phyloP scores from a whole-genome alignment of 2,329 filamentous ascomycete species.

The Nigrospora sphaerica region DNA sequence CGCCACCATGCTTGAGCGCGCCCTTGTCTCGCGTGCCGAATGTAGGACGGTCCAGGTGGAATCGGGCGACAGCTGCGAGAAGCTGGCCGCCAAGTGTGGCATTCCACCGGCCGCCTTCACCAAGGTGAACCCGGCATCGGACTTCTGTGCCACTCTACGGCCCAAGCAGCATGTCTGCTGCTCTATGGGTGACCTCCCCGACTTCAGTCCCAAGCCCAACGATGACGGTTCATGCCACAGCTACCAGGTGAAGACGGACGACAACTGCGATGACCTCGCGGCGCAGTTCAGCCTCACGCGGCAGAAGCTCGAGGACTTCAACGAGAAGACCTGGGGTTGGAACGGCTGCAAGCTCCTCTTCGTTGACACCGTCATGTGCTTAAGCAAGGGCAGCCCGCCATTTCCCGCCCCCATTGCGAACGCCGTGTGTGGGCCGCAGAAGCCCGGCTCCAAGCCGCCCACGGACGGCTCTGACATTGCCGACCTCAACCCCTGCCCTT shows the following conservation, averaged over 20 bases:
- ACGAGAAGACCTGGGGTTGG: slow-evolving; percentile 14
- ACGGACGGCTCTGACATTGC: neutral
- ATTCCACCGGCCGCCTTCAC: slow-evolving; percentile 13
- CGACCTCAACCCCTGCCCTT: slow-evolving; percentile 8
- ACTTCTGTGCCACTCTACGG: slow-evolving; percentile 24
- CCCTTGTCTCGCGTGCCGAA: neutral
- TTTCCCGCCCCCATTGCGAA: slow-evolving; percentile 8
- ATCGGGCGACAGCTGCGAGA: slow-evolving; percentile 14
- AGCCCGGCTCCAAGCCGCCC: neutral
- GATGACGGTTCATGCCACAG: slow-evolving; percentile 26
- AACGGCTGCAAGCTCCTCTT: slow-evolving; percentile 6
- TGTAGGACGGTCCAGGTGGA: neutral
- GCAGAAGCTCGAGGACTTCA: slow-evolving; percentile 8
- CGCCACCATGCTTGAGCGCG: too few species aligned
- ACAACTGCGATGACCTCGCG: slow-evolving; percentile 24
- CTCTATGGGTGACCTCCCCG: slow-evolving; percentile 23
- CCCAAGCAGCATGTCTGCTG: slow-evolving; percentile 28
- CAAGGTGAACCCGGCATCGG: slow-evolving; percentile 12
- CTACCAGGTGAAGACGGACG: slow-evolving; percentile 21
- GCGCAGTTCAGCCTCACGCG: slow-evolving; percentile 9
- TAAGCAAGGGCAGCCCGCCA: slow-evolving; percentile 12
- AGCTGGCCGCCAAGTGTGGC: slow-evolving; percentile 15
- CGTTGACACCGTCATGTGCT: slow-evolving; percentile 10
- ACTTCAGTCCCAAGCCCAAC: slow-evolving; percentile 22
- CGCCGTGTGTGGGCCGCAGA: slow-evolving; percentile 9